phyloP scores from a whole-genome alignment of 345 rosid genomes.

The Rubroshorea leprosula region DNA sequence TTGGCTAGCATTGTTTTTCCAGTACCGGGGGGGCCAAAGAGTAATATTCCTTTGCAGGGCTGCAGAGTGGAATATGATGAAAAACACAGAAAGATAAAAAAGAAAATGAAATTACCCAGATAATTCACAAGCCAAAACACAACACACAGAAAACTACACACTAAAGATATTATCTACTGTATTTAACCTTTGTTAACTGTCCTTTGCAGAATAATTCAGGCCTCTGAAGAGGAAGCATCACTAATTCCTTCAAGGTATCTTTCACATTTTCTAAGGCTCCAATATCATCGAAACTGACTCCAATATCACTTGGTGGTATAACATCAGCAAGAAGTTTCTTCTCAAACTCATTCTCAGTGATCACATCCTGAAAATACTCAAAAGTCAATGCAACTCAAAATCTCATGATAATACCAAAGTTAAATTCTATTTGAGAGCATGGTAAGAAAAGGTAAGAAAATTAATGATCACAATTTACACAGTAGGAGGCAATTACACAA shows the following conservation, averaged over 20 bases:
- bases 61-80: conserved; percentile 18
- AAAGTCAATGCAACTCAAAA: conserved; percentile 6
- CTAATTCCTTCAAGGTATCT: conserved; percentile 97
- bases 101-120: conserved; percentile 11
- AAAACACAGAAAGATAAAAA: not conserved
- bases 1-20: conserved; percentile 99
- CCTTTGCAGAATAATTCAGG: conserved; percentile 98
- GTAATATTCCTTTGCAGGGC: conserved; percentile 97
- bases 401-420: too few species aligned
- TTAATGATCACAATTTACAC: too few species aligned
- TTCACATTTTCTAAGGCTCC: conserved; percentile 97
- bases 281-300: conserved; percentile 93
- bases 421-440: too few species aligned
- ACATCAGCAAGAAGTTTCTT: conserved; percentile 96
- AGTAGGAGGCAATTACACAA: too few species aligned
- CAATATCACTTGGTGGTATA: conserved; percentile 95
- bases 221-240: conserved; percentile 99
- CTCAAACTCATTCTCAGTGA: conserved; percentile 96
- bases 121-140: not conserved
- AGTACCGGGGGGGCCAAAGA: conserved; percentile 99
- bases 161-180: conserved; percentile 9
- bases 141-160: not conserved
- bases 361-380: conserved; percentile 63
- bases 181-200: conserved; percentile 83
- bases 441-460: too few species aligned